Conservation (phyloP, 805 yeast species). For the Wickerhamomyces bovis region DNA sequence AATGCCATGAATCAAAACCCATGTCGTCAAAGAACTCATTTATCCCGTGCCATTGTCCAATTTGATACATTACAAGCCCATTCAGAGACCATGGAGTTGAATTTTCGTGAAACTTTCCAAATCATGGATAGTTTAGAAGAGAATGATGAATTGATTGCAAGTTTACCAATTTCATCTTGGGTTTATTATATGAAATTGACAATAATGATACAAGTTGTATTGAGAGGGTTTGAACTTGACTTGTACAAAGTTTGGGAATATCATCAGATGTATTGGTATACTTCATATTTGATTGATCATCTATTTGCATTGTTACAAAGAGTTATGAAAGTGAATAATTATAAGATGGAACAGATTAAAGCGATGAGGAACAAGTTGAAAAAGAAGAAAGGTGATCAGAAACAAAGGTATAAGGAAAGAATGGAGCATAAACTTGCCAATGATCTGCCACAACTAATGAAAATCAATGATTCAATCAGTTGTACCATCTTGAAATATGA, state of each 20-base stretch:
- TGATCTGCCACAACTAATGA: conserved; percentile 32
- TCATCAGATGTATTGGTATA: conserved; percentile 63
- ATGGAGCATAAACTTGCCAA: conserved; percentile 27
- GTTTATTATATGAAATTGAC: conserved; percentile 59
- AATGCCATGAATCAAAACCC: conserved; percentile 56
- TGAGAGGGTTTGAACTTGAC: conserved; percentile 72
- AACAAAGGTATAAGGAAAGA: conserved; percentile 31
- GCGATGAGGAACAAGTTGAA: conserved; percentile 34
- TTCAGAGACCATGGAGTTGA: conserved; percentile 58
- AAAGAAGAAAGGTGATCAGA: conserved; percentile 48
- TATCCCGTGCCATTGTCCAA: conserved; percentile 44
- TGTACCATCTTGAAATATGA: conserved; percentile 20
- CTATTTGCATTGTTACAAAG: conserved; percentile 35
- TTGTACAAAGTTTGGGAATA: conserved; percentile 68
- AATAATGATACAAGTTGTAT: conserved; percentile 64
- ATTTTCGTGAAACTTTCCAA: conserved; percentile 29
- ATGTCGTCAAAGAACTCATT: conserved; percentile 75
- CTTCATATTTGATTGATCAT: conserved; percentile 46
- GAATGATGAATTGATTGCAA: conserved; percentile 26
- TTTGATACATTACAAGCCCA: conserved; percentile 83
- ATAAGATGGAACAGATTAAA: conserved; percentile 29
- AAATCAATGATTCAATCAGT: conserved; percentile 22
- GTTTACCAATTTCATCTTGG: conserved; percentile 68
- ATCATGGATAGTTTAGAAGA: conserved; percentile 25
- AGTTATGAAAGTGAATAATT: conserved; percentile 26